Conservation (phyloP, 2,329 filamentous ascomycete species). For the Chalaropsis ovoidea region DNA sequence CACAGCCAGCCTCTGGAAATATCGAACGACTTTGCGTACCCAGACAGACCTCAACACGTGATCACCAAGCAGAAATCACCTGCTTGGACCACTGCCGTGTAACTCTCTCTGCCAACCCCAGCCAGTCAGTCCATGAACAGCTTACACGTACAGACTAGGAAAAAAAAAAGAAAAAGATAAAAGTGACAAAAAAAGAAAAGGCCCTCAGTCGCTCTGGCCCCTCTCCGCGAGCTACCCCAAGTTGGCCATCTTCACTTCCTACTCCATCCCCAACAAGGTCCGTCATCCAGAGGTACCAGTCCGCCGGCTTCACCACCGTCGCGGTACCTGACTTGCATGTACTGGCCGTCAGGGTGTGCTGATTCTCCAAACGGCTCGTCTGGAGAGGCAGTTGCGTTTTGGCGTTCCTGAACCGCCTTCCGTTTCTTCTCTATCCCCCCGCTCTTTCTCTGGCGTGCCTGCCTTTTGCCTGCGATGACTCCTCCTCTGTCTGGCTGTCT, state of each 20-base stretch:
- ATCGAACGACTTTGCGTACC: slow-evolving; percentile 19
- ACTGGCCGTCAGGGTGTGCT: not conserved
- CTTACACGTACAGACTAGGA: no score
- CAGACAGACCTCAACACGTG: slow-evolving; percentile 14
- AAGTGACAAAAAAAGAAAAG: not conserved
- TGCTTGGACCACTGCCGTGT: slow-evolving; percentile 11
- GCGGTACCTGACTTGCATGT: not conserved
- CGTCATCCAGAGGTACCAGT: slow-evolving; percentile 3
- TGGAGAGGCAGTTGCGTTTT: not conserved
- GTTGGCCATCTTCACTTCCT: not conserved
- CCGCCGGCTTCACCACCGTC: not conserved
- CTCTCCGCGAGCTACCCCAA: slow-evolving; percentile 3
- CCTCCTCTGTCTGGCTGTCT: not conserved
- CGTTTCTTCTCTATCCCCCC: not conserved
- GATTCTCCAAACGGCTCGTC: slow-evolving; percentile 4
- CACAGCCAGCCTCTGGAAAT: not conserved
- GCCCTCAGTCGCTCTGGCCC: not conserved
- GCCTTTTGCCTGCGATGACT: slow-evolving; percentile 1
- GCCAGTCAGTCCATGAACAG: not conserved
- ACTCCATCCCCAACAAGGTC: slow-evolving; percentile 8
- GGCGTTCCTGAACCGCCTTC: not conserved
- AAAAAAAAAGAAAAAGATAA: not conserved
- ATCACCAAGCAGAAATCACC: slow-evolving; percentile 16
- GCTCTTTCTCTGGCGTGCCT: not conserved
- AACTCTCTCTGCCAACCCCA: slow-evolving; percentile 7